Conservation (phyloP, 176 grass and related monocot species). For the Typha latifolia region DNA sequence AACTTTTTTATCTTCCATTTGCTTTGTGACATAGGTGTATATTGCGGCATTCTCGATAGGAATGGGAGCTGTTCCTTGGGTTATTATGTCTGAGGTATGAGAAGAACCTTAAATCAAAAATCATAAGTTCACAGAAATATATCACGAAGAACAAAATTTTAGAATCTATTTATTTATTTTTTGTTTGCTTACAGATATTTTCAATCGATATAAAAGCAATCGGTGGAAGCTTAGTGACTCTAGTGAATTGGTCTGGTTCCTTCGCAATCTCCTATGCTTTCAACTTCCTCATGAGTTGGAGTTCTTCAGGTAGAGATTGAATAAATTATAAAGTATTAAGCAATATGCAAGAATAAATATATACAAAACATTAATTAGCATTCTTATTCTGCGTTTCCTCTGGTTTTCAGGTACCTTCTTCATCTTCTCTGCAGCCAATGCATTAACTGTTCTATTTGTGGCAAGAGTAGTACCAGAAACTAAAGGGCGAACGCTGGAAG, state of each 20-base stretch:
- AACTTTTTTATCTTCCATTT: not conserved
- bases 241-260: constrained; percentile 62
- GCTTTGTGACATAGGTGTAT: constrained; percentile 39
- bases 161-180: not conserved
- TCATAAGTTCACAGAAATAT: not conserved
- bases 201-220: constrained; percentile 73
- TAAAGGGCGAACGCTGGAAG: constrained; percentile 70
- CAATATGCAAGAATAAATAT: not conserved
- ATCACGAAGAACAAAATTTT: not conserved
- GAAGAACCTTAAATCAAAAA: constrained; percentile 5
- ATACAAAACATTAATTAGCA: not conserved
- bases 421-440: constrained; percentile 53
- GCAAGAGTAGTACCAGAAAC: constrained; percentile 61
- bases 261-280: constrained; percentile 58
- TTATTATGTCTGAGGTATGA: constrained; percentile 82
- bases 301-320: constrained; percentile 37
- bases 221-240: constrained; percentile 65
- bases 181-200: constrained; percentile 51
- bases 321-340: not conserved
- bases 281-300: constrained; percentile 75
- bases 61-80: constrained; percentile 83
- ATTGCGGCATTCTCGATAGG: constrained; percentile 60
- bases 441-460: constrained; percentile 50
- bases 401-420: constrained; percentile 56
- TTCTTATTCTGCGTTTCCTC: constrained; percentile 2